Percentiles rank a stretch among this genome's conserved stretches.
Conservation (phyloP, 2,329 filamentous ascomycete species). For the Dothistroma septosporum region DNA sequence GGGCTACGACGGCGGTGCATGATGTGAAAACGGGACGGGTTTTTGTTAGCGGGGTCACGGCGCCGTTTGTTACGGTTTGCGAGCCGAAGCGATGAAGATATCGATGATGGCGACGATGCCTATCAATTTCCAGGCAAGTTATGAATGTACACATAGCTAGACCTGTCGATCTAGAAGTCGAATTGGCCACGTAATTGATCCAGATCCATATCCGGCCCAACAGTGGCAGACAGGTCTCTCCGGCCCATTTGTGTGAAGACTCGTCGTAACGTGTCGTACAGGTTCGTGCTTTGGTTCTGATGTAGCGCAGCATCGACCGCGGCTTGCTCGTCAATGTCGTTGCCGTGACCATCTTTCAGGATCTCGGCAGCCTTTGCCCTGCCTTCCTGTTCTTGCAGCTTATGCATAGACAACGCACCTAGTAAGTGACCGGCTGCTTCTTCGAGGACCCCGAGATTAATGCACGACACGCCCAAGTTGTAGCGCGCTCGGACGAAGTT, state of each 20-base stretch:
- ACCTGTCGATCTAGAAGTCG: conserved; percentile 63
- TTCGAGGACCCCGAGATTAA: conserved; percentile 92
- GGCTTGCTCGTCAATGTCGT: conserved; percentile 57
- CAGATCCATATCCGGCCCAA: conserved; percentile 85
- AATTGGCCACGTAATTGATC: conserved; percentile 85
- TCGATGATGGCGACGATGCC: not conserved
- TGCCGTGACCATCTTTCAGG: conserved; percentile 54
- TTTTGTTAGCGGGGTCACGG: conserved; percentile 18
- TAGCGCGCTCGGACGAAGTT: conserved; percentile 97
- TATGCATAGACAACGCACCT: conserved; percentile 91
- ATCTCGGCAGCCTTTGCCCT: conserved; percentile 80
- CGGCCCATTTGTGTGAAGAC: conserved; percentile 97
- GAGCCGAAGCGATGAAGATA: conserved; percentile 5
- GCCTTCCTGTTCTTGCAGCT: conserved; percentile 81
- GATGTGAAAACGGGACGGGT: conserved; percentile 22
- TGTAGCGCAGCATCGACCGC: conserved; percentile 82
- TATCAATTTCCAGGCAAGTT: not conserved
- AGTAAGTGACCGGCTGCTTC: conserved; percentile 91
- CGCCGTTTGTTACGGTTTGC: conserved; percentile 24
- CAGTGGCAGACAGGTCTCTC: conserved; percentile 80
- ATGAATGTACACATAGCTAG: not conserved
- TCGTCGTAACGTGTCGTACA: conserved; percentile 88
- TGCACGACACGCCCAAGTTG: conserved; percentile 93
- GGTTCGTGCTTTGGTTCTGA: conserved; percentile 93
- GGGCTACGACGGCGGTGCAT: conserved; percentile 21